Base-by-base conservation (phyloP, 139 green algal genomes). In the Mychonastes homosphaera region DNA sequence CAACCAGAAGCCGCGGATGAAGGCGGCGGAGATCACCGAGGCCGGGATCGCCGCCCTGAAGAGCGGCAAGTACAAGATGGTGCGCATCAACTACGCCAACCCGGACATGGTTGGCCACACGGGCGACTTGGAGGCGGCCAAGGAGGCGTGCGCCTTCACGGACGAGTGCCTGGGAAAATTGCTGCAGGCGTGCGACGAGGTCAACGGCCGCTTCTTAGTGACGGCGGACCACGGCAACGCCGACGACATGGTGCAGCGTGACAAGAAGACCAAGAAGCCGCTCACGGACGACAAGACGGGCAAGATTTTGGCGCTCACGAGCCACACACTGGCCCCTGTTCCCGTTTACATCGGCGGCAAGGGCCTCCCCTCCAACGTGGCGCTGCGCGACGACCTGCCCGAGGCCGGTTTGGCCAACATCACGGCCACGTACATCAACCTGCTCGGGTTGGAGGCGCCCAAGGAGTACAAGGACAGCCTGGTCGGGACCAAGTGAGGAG, bases 181-280 rank as follows among this genome's bases (percentile, higher is more conserved):
- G 61, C 66, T 92, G 63, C 72, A 79, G 24, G 69, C 60, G 43
- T 43, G 53, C 0, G 63, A 82, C 38, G 29, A 44, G 33, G 41
- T 79, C 10, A 64, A 67, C 28, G 65, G 51, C 1, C 48, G 65
- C 47, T 96, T 69, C 47, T 61, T 96, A 10, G 46, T 97, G 16
- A 95, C 88, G 4, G 68, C 84, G 0, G 90, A 97, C 72, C 90
- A 97, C 62, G 90, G 90, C 59, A 97, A 97, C 71, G 85, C 84
- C 2, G 90, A 97, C 60, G 90, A 96, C 75, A 97, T 97, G 90
- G 90, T 94, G 59, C 82, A 95, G 67, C 78, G 90, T 24, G 72
- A 87, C 65, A 94, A 94, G 78, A 98, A 96, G 77, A 66, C 74
- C 35, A 52, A 53, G 49, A 69, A 87, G 65, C 72, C 79, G 0